phyloP scores from a whole-genome alignment of 2,329 filamentous ascomycete genomes.

The Fusarium multiceps region DNA sequence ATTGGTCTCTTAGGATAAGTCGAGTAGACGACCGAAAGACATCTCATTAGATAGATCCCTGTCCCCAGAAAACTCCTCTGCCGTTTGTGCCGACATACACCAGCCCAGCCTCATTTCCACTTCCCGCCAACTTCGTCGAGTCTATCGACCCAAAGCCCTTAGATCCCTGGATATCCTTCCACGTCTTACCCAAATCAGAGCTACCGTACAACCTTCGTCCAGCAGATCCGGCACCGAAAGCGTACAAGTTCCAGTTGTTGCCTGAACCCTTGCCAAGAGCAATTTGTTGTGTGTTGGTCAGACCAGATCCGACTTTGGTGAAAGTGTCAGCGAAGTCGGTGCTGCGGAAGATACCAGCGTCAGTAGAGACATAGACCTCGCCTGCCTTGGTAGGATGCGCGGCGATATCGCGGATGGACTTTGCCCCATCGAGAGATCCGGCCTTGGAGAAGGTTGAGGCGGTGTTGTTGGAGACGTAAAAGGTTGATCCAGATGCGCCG shows the following conservation, averaged over 20 bases:
- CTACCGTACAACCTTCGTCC: slow-evolving; percentile 60
- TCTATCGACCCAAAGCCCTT: slow-evolving; percentile 58
- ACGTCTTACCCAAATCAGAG: slow-evolving; percentile 55
- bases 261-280: slow-evolving; percentile 57
- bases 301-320: slow-evolving; percentile 50
- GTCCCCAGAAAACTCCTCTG: slow-evolving; percentile 55
- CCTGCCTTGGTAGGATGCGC: slow-evolving; percentile 68
- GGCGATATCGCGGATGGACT: slow-evolving; percentile 65
- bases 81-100: slow-evolving; percentile 65
- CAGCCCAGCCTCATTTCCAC: slow-evolving; percentile 57
- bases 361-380: slow-evolving; percentile 68
- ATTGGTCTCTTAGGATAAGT: too few species aligned
- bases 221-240: slow-evolving; percentile 56
- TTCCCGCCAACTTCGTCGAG: slow-evolving; percentile 56
- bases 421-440: slow-evolving; percentile 54
- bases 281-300: slow-evolving; percentile 57
- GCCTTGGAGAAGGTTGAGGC: slow-evolving; percentile 58
- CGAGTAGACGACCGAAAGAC: background rate
- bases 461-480: slow-evolving; percentile 64
- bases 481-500: slow-evolving; percentile 56
- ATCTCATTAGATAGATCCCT: slow-evolving; percentile 13
- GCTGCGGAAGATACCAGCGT: slow-evolving; percentile 65
- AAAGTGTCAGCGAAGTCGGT: slow-evolving; percentile 63
- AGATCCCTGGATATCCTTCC: slow-evolving; percentile 60
- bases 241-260: slow-evolving; percentile 59